Evolutionary conservation across 192 early-diverging fungal genomes (phyloP), one percentile per base, ranked within the genome.

Genomic region (Ambispora gerdemannii): DNA sequence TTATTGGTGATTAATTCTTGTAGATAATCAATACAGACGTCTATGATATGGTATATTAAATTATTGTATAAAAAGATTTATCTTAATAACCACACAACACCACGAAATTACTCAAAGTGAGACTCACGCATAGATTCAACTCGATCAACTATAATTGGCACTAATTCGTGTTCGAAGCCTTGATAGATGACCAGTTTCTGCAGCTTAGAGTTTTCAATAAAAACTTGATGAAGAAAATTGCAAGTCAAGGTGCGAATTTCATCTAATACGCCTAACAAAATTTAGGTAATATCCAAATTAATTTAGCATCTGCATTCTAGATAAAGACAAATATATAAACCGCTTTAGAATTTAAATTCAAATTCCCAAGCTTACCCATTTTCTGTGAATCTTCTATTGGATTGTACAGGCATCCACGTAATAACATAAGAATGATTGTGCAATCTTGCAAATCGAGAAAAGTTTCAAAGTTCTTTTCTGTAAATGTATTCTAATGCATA

Each of bases 141-240:
- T 13, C 80, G 63, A 28, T 80, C 74, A n/a, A 89, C 85, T 70
- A 89, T 74, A 62, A 80, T 75, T 7, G 74, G 75, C 19, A 89
- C 80, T 2, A 83, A 66, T 0, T 70, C 61, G 22, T 73, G 70
- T 31, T 75, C 76, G 75, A 84, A 88, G 2, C 86, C 83, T 72
- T 89, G 86, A 50, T 88, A 87, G 70, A 85, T 83, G 2, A 89
- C 49, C 7, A 84, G 75, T 68, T 88, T 87, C 50, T 78, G 78
- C 28, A 86, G 71, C 6, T 78, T 53, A 36, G 77, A 74, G 43
- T 88, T 81, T 47, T 86, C 83, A 55, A 89, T 77, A 67, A 87
- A 89, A 7, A 83, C 71, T 4, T 76, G 74, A 71, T 89, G 86
- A 27, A 89, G 75, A 74, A 83, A 89, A 34, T 76, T 75, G 60